phyloP scores from a whole-genome alignment of 1,284 basidiomycete genomes.

The Neonothopanus nambi region DNA sequence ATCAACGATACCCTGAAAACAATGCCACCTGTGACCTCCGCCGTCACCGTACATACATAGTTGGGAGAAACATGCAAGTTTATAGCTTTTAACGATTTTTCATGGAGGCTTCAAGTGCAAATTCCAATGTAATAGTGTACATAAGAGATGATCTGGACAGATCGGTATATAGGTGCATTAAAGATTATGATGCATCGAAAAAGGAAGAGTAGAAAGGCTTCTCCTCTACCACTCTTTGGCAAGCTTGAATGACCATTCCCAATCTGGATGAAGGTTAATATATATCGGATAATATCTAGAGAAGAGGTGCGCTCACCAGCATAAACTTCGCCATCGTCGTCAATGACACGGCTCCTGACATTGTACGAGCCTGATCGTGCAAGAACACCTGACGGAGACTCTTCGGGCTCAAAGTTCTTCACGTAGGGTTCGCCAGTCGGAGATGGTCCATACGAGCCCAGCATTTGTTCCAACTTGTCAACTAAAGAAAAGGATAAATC shows the following conservation, averaged over 20 bases:
- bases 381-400: slow-evolving; percentile 80
- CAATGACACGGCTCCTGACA: slow-evolving; percentile 78
- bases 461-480: slow-evolving; percentile 88
- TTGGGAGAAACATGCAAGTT: too few relatives aligned
- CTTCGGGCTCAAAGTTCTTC: slow-evolving; percentile 77
- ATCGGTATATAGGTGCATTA: background rate
- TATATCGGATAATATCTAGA: slow-evolving; percentile 11
- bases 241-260: slow-evolving; percentile 81
- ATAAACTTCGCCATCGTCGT: slow-evolving; percentile 79
- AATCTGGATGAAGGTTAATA: slow-evolving; percentile 49
- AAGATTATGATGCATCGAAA: slow-evolving; percentile 4
- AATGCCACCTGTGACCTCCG: too few relatives aligned
- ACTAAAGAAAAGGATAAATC: slow-evolving; percentile 45
- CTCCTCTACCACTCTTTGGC: slow-evolving; percentile 72
- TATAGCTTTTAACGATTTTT: too few relatives aligned
- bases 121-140: background rate
- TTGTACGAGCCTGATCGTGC: slow-evolving; percentile 77
- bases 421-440: slow-evolving; percentile 58
- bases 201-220: background rate
- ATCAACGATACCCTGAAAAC: too few relatives aligned
- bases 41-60: too few relatives aligned
- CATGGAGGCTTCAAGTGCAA: too few relatives aligned
- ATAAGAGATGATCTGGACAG: slow-evolving; percentile 1
- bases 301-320: slow-evolving; percentile 55
- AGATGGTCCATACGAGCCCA: slow-evolving; percentile 81